Percentiles rank a stretch among this genome's conserved stretches.
Conservation (phyloP, 2,329 filamentous ascomycete species). For the Clarireedia monteithiana region DNA sequence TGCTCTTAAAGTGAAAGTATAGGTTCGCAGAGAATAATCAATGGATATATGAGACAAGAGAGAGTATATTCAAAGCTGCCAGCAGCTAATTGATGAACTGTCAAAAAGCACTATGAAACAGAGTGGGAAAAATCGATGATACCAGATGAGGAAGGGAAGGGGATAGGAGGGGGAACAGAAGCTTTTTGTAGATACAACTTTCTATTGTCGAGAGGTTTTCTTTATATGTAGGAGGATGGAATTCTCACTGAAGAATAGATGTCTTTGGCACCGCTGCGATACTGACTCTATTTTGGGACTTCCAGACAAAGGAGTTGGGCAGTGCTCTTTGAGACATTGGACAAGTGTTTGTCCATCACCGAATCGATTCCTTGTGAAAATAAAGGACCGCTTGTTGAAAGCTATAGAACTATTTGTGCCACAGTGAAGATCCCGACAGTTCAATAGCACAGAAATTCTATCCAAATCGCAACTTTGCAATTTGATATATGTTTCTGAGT, state of each 20-base stretch:
- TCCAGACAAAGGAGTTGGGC: neutral
- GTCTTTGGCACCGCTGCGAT: neutral
- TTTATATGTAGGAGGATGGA: neutral
- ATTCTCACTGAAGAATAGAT: neutral
- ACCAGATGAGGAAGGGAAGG: neutral
- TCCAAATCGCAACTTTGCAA: no score
- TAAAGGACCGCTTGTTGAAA: neutral
- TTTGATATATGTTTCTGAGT: no score
- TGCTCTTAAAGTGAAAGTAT: neutral
- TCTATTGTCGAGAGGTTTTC: neutral
- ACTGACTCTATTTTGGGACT: neutral
- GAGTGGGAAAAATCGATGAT: neutral
- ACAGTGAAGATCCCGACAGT: no score
- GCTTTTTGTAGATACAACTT: conserved; percentile 6
- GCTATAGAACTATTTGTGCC: no score
- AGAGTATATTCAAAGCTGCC: conserved; percentile 19
- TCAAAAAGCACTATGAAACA: neutral
- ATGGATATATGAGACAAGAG: neutral
- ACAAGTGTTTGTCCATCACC: no score
- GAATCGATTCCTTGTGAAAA: neutral
- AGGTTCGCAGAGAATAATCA: no score
- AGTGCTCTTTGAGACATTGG: neutral
- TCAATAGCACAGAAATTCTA: no score
- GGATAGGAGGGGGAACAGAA: neutral
- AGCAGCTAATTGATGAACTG: conserved; percentile 16